Evolutionary conservation across 352 stramenopile genomes (phyloP).

Genomic region (Globisporangium rhizosaccharum): DNA sequence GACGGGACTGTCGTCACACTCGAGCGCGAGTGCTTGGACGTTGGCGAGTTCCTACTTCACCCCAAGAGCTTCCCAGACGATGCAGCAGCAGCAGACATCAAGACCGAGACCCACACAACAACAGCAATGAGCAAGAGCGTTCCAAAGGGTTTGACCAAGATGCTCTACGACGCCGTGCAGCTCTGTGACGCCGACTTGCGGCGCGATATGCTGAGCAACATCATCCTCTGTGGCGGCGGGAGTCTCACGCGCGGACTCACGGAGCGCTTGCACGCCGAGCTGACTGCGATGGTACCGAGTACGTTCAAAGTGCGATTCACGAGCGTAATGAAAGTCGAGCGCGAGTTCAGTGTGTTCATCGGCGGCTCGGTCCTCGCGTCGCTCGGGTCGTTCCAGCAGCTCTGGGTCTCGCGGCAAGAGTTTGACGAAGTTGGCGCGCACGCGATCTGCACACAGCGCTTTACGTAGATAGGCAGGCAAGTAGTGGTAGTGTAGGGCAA

Average conservation of each 20-base stretch:
- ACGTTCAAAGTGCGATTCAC: slow-evolving; percentile 87
- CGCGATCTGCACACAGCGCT: slow-evolving; percentile 62
- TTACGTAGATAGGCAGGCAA: slow-evolving; percentile 24
- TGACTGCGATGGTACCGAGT: slow-evolving; percentile 72
- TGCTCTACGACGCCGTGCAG: slow-evolving; percentile 83
- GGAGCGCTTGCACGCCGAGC: slow-evolving; percentile 73
- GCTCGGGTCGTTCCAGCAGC: slow-evolving; percentile 84
- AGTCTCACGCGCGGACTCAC: slow-evolving; percentile 70
- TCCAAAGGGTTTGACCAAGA: slow-evolving; percentile 63
- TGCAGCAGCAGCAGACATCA: slow-evolving; percentile 18
- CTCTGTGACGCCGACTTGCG: slow-evolving; percentile 78
- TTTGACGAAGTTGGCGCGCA: slow-evolving; percentile 77
- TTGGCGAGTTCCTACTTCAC: slow-evolving; percentile 75
- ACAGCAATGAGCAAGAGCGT: slow-evolving; percentile 37
- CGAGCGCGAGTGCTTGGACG: slow-evolving; percentile 60
- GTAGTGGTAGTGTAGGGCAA: neutral
- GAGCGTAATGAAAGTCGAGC: slow-evolving; percentile 75
- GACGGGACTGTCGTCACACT: slow-evolving; percentile 67
- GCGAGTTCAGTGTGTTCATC: slow-evolving; percentile 86
- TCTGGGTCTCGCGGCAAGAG: slow-evolving; percentile 84
- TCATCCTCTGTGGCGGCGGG: slow-evolving; percentile 82
- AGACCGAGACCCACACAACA: slow-evolving; percentile 31
- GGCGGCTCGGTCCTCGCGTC: slow-evolving; percentile 83
- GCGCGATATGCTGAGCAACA: slow-evolving; percentile 82
- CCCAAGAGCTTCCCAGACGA: slow-evolving; percentile 43